Base-by-base conservation (phyloP, 306 rosid species). In the Carpinus viminea region DNA sequence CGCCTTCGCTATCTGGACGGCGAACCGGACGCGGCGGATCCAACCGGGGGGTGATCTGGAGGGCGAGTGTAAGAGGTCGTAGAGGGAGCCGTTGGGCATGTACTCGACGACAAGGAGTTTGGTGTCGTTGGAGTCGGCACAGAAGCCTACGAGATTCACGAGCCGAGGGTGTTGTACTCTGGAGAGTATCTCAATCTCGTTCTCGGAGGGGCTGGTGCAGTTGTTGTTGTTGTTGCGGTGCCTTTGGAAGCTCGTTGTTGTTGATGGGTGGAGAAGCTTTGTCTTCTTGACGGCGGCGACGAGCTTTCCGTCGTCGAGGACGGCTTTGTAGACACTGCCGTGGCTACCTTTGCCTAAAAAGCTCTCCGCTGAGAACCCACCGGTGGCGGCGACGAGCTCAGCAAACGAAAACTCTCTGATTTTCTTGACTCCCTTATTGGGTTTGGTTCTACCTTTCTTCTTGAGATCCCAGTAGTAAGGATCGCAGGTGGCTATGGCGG, bases 181-280 rank as follows among this genome's bases (percentile, higher is more conserved):
- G 0, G 98, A 92, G 26, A 94, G 95, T 57, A 92, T 92, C 89
- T 94, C 97, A 87, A 94, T 90, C 90, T 94, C 98, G 90, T 94
- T 94, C 54, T 91, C 97, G 0, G 86, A 86, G 0, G 92, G 93
- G 62, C 86, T 83, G 4, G 87, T 85, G 71, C 89, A 90, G 77
- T 24, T 78, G 7, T 56, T 20, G 28, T 56, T 20, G 28, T 52
- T 21, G 26, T 52, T 21, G 16, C 38, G 0, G 75, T 79, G 80
- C 72, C 72, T 70, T 13, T 73, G 79, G 24, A 72, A 68, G 60
- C 18, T 73, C 20, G 77, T 52, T 43, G 66, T 13, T 20, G 87
- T 13, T 17, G 87, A 62, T 9, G 81, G 81, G 20, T 50, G 72
- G 4, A 72, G 20, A 50, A 55, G 43, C 55, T 88, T 92, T 0